phyloP scores from a whole-genome alignment of 1,284 basidiomycete genomes.

The Cerrena zonata region DNA sequence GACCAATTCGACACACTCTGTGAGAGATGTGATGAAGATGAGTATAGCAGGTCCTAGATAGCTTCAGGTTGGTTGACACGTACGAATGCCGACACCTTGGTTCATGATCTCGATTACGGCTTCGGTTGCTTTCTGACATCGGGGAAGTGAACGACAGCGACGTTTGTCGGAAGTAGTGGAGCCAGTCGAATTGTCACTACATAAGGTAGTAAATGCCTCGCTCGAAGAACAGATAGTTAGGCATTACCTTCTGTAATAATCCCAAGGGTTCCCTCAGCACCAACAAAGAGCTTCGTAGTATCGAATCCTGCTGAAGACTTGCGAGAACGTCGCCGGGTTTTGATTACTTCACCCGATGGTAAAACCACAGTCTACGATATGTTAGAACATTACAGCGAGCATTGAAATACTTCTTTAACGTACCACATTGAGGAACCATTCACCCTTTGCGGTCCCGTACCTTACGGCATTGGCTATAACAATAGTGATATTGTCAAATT shows the following conservation, averaged over 20 bases:
- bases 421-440: conserved; percentile 69
- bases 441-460: conserved; percentile 49
- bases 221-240: too few relatives aligned
- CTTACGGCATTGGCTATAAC: conserved; percentile 55
- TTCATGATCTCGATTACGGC: conserved; percentile 76
- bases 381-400: too few relatives aligned
- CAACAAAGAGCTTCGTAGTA: conserved; percentile 86
- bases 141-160: conserved; percentile 67
- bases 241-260: conserved; percentile 80
- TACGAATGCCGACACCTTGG: conserved; percentile 66
- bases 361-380: conserved; percentile 85
- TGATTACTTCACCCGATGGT: conserved; percentile 88
- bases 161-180: conserved; percentile 73
- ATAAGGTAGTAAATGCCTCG: too few relatives aligned
- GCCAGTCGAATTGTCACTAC: conserved; percentile 75
- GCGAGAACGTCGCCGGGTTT: conserved; percentile 78
- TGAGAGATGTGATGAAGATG: neutral
- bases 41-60: neutral
- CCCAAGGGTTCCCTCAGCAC: conserved; percentile 90
- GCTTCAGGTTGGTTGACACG: conserved; percentile 20
- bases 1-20: conserved; percentile 70
- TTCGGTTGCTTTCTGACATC: conserved; percentile 60
- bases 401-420: too few relatives aligned
- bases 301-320: conserved; percentile 93
- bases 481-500: neutral